These are phyloP conservation scores for Schizophyllum commune DNA, from an alignment of 1,284 basidiomycete species.

Conservation along the genomic window DNA sequence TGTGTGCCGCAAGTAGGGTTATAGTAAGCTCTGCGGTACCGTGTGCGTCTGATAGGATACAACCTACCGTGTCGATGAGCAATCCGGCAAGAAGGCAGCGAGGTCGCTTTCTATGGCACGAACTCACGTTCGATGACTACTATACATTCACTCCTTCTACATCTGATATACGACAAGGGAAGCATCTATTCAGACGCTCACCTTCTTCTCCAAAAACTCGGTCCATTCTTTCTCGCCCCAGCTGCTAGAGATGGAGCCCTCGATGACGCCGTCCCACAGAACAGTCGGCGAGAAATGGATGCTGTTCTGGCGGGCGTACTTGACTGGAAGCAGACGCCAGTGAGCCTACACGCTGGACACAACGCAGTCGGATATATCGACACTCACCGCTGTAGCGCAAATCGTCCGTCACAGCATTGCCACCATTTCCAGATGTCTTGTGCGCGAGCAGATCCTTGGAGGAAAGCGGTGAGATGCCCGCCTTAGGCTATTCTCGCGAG, in stretches of 20 bases:
- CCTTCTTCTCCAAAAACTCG: conserved; percentile 68
- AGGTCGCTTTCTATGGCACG: too few relatives aligned
- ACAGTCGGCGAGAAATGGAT: conserved; percentile 90
- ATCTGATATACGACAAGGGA: too few relatives aligned
- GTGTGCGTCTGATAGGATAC: too few relatives aligned
- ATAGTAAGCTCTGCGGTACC: background rate
- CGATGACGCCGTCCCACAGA: conserved; percentile 81
- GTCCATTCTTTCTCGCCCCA: conserved; percentile 85
- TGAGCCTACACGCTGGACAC: background rate
- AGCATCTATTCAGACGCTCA: conserved; percentile 28
- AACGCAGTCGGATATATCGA: background rate
- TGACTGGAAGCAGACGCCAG: conserved; percentile 41
- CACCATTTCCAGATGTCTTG: conserved; percentile 66
- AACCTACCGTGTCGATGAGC: background rate
- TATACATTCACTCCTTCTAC: too few relatives aligned
- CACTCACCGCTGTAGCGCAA: conserved; percentile 75
- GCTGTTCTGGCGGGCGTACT: conserved; percentile 85
- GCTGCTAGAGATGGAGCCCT: conserved; percentile 71
- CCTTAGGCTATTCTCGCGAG: background rate
- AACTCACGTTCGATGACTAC: too few relatives aligned
- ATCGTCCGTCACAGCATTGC: conserved; percentile 71
- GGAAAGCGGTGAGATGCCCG: background rate
- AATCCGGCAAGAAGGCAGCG: too few relatives aligned
- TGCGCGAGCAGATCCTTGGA: conserved; percentile 39
- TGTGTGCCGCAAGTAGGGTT: background rate